Percentiles rank a stretch among this genome's conserved stretches.
Conservation (phyloP, 2,329 filamentous ascomycete genomes). For the Fusarium stilboides region DNA sequence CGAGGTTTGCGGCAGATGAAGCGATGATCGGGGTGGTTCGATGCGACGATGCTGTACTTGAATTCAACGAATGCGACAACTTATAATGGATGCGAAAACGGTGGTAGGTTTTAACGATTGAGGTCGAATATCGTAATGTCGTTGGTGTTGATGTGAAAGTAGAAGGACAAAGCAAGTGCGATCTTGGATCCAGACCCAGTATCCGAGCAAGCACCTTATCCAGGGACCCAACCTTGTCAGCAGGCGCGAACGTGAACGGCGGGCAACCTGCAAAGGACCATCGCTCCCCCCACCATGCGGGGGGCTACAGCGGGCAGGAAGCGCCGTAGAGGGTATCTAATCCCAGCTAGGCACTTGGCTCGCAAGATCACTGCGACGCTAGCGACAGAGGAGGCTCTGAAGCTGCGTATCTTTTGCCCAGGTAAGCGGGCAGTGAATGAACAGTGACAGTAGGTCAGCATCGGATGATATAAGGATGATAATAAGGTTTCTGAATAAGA, state of each 20-base stretch:
- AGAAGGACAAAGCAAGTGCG: conserved; percentile 27
- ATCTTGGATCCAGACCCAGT: conserved; percentile 28
- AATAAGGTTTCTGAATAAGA: conserved; percentile 7
- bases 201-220: conserved; percentile 9
- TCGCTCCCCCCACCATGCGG: conserved; percentile 41
- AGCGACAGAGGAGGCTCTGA: conserved; percentile 20
- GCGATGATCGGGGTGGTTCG: conserved; percentile 14
- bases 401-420: conserved; percentile 11
- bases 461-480: conserved; percentile 1
- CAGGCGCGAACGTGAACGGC: conserved; percentile 19
- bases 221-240: conserved; percentile 44
- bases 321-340: conserved; percentile 32
- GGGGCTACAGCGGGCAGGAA: conserved; percentile 32
- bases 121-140: conserved; percentile 1
- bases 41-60: neutral
- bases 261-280: conserved; percentile 34
- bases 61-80: neutral
- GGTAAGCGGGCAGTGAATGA: conserved; percentile 1
- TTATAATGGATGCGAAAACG: neutral
- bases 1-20: conserved; percentile 23
- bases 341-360: conserved; percentile 37
- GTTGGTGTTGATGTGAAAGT: conserved; percentile 24
- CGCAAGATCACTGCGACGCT: conserved; percentile 34
- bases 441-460: neutral
- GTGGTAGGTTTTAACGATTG: neutral